phyloP scores from a whole-genome alignment of 371 early-diverging fungal species.

The Zychaea mexicana region DNA sequence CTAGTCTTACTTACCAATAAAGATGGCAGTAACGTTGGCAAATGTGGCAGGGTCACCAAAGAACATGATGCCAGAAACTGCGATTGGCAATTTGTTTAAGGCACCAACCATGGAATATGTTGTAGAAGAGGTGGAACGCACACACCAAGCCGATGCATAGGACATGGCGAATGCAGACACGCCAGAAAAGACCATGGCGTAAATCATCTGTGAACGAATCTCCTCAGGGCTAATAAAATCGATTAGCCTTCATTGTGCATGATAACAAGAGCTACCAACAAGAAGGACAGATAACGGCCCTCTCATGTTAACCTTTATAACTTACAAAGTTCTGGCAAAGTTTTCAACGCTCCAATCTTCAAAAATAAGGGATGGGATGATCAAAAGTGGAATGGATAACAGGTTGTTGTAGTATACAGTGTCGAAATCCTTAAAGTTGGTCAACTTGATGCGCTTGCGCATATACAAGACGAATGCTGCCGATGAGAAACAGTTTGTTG shows the following conservation, averaged over 20 bases:
- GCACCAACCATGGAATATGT: slow-evolving; percentile 99
- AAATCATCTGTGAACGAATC: slow-evolving; percentile 53
- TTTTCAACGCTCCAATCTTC: slow-evolving; percentile 75
- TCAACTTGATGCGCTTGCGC: slow-evolving; percentile 84
- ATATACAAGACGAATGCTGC: slow-evolving; percentile 90
- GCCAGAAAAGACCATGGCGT: slow-evolving; percentile 83
- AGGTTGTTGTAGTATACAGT: slow-evolving; percentile 97
- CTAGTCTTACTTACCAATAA: slow-evolving; percentile 62
- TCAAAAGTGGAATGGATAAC: slow-evolving; percentile 85
- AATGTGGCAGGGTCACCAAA: slow-evolving; percentile 86
- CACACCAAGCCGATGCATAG: slow-evolving; percentile 94
- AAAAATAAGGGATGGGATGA: slow-evolving; percentile 73
- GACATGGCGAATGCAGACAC: slow-evolving; percentile 92
- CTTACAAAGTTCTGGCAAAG: slow-evolving; percentile 60
- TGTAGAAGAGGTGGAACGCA: slow-evolving; percentile 94
- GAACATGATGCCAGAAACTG: slow-evolving; percentile 94
- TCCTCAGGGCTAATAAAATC: slow-evolving; percentile 45
- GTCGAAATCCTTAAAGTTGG: slow-evolving; percentile 92
- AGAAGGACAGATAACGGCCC: not conserved
- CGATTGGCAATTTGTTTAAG: slow-evolving; percentile 97
- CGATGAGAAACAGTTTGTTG: slow-evolving; percentile 88
- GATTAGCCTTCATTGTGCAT: not conserved
- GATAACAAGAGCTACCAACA: not conserved
- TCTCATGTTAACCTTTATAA: not conserved
- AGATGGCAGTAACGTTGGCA: slow-evolving; percentile 80